Evolutionary conservation across 306 rosid species (phyloP), one percentile per base, ranked within the genome.

Genomic region (Styphnolobium japonicum): DNA sequence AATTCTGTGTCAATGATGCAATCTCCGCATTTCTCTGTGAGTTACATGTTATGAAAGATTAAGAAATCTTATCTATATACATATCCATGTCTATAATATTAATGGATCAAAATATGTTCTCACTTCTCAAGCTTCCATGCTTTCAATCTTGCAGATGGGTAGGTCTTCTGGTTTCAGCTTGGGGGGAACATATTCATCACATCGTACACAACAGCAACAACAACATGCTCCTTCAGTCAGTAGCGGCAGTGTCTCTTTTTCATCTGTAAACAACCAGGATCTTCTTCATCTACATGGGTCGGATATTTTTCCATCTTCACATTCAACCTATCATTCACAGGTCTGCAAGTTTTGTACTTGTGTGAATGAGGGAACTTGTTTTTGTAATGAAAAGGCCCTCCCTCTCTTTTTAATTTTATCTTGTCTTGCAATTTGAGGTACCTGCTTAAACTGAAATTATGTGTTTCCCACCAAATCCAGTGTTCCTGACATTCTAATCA

Each of bases 301-400:
- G 0, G 99, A 96, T 69, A 82, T 91, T 3, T 96, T 91, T 76
- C 97, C 98, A 64, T 85, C 98, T 78, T 89, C 98, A 19, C 97
- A 91, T 87, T 88, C 98, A 65, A 36, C 96, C 7, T 96, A 91
- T 86, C 99, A 96, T 76, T 88, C 97, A 22, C 99, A 96, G 99
- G 99, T 93, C 43, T 82, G 83, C 63, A 18, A 39, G 58, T 71
- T 71, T 27, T 75, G 33, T 73, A 62, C 14, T 52, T 2, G 3
- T 22, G 7, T 66, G 27, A 29, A 65, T 56, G 43, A 31, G 56
- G 55, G 23, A 39, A n/a, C 34, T 40, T 23, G 37, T 56, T 77
- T 62, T 27, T 68, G 45, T 40, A 22, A n/a, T 11, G 1, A 34
- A 55, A 63, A 49, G 27, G n/a, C n/a, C n/a, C n/a, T n/a, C n/a